Conservation (phyloP, 176 grass and related monocot genomes). For the Eleusine coracana region DNA sequence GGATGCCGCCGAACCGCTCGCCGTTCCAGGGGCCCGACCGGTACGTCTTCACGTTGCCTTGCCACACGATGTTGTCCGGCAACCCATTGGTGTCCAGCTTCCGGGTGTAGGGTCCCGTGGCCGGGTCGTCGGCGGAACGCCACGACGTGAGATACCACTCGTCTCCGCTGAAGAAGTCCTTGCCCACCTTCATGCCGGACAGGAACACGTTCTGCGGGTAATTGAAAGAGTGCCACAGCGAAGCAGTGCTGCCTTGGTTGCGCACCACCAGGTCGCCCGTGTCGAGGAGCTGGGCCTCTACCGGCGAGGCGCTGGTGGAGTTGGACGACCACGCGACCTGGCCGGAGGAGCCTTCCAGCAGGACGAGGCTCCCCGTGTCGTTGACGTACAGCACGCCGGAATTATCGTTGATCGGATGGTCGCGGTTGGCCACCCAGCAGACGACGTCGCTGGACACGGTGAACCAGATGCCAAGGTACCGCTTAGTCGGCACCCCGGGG, state of each 20-base stretch:
- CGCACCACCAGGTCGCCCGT: slow-evolving; percentile 32
- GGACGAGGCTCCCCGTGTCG: slow-evolving; percentile 10
- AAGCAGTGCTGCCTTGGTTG: background rate
- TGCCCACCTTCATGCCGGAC: slow-evolving; percentile 3
- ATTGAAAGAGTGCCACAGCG: background rate
- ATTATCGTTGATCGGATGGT: slow-evolving; percentile 2
- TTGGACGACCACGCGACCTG: slow-evolving; percentile 13
- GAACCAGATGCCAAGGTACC: slow-evolving; percentile 48
- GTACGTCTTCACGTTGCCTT: background rate
- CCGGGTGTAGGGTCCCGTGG: slow-evolving; percentile 18
- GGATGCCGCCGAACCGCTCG: slow-evolving; percentile 31
- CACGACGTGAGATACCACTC: slow-evolving; percentile 32
- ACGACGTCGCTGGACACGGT: background rate
- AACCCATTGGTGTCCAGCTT: slow-evolving; percentile 17
- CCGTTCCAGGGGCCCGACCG: slow-evolving; percentile 33
- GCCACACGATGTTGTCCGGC: slow-evolving; percentile 30
- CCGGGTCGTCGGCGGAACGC: slow-evolving; percentile 30
- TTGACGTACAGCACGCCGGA: slow-evolving; percentile 20
- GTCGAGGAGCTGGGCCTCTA: slow-evolving; percentile 10
- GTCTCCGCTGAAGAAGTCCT: slow-evolving; percentile 29
- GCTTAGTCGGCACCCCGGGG: background rate
- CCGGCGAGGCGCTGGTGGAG: background rate
- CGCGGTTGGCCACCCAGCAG: slow-evolving; percentile 52
- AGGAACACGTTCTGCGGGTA: background rate
- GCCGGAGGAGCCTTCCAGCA: background rate